Conservation (phyloP, 192 early-diverging fungal species). For the Rhizoclosmatium sp. region DNA sequence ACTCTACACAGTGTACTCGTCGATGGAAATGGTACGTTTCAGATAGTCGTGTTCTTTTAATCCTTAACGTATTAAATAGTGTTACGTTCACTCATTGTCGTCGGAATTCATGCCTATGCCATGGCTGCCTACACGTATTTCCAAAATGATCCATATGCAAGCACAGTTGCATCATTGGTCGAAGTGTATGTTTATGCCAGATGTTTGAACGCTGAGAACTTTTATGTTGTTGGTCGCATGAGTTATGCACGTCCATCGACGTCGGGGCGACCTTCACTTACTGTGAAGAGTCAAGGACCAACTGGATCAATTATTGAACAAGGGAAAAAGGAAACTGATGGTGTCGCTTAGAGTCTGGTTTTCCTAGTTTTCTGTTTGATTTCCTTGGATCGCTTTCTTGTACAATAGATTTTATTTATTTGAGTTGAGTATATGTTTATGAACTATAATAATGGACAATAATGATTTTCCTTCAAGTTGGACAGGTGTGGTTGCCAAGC, state of each 20-base stretch:
- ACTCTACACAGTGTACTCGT: background rate
- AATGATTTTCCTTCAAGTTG: constrained; percentile 54
- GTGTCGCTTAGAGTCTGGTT: too few species aligned
- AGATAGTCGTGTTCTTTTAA: background rate
- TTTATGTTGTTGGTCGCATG: constrained; percentile 6
- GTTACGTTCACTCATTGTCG: background rate
- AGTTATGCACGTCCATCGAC: constrained; percentile 2
- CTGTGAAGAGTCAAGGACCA: too few species aligned
- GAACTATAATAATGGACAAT: too few species aligned
- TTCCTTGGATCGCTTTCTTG: too few species aligned
- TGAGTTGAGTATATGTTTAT: too few species aligned
- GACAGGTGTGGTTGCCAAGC: constrained; percentile 45
- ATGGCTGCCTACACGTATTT: background rate
- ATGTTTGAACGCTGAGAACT: constrained; percentile 3
- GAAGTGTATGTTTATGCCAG: constrained; percentile 1
- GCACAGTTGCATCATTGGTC: background rate
- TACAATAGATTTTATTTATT: too few species aligned
- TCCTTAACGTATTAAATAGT: background rate
- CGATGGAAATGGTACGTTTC: constrained; percentile 8
- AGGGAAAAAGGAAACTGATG: too few species aligned
- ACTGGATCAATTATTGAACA: too few species aligned
- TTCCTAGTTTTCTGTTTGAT: too few species aligned
- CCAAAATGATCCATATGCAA: background rate
- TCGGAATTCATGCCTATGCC: constrained; percentile 10
- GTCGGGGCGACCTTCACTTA: background rate